Base-by-base conservation (phyloP, 2,329 filamentous ascomycete species). In the Amylocarpus encephaloides region DNA sequence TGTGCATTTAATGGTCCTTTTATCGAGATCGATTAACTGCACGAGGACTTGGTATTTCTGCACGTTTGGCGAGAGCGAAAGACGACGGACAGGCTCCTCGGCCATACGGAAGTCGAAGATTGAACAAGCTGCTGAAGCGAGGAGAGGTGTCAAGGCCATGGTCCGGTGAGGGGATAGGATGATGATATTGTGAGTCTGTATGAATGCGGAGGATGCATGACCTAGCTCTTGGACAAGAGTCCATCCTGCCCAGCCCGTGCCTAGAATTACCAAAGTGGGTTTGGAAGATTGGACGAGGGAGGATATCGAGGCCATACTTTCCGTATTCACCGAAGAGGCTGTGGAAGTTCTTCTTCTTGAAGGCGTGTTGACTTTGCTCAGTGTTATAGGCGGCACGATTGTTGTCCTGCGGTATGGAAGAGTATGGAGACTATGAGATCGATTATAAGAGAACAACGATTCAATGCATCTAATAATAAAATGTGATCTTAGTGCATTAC, bases 81-180 rank as follows among this genome's bases (percentile, higher is more conserved):
- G 63, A 16, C 67, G 61, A 10, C 70, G 64, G 5, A 74, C 58
- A 0, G 71, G 70, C 55, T 73, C 71, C 54, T 73, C 71, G 16
- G 71, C 71, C 1, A 73, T 64, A 18, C 69, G 65, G 52, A 72
- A 71, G 47, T 72, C 66, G 64, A 73, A 73, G 29, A 72, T 64
- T 1, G 69, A 70, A 40, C 68, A 70, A 6, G 72, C 71, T 16
- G 70, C 71, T 33, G 67, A 70, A 10, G 71, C 70, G 2, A 74
- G 66, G 2, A 74, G 62, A 6, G 72, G 71, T 0, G 71, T 74
- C 49, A 73, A 70, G 43, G 70, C 68, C 29, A 70, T 66, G 3
- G 70, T 73, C 6, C 69, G 63, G 6, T 66, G 52, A 0, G 71
- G 71, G 0, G 71, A 72, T 15, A 74, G 68, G 34, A 73, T 59